These are phyloP conservation scores for Piedraia hortae DNA, from an alignment of 2,329 filamentous ascomycete genomes.

Conservation along the genomic window DNA sequence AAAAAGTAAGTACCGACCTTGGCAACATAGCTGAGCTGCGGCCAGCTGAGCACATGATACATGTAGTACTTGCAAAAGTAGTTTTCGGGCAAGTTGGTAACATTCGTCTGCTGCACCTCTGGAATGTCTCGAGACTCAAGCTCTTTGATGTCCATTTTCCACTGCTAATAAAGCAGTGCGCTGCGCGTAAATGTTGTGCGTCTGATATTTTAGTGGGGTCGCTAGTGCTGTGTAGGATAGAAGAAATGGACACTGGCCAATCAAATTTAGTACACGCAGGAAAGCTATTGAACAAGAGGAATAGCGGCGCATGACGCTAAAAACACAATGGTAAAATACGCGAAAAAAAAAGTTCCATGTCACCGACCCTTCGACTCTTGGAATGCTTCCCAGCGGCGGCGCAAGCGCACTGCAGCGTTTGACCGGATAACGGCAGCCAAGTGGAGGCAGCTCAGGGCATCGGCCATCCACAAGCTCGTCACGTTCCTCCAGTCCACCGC, in stretches of 20 bases:
- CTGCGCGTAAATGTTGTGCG: no score
- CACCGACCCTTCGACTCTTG: conserved; percentile 1
- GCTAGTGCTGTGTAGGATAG: no score
- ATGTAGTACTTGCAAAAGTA: conserved; percentile 99
- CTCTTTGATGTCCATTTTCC: conserved; percentile 89
- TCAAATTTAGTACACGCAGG: no score
- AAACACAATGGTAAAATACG: no score
- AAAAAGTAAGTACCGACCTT: conserved; percentile 33
- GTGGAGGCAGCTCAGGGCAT: not conserved
- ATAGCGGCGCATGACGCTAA: no score
- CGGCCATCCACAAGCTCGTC: no score
- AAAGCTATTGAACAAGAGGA: no score
- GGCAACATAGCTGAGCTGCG: conserved; percentile 85
- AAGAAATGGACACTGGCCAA: no score
- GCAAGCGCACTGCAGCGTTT: conserved; percentile 3
- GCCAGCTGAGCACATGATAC: conserved; percentile 96
- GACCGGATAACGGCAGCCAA: conserved; percentile 1
- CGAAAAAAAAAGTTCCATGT: no score
- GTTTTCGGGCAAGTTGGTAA: conserved; percentile 96
- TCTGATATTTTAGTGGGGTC: no score
- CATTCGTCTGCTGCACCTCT: conserved; percentile 90
- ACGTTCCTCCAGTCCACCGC: conserved; percentile 1
- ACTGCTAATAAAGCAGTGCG: no score
- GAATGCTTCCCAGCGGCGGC: conserved; percentile 2
- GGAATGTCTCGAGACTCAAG: conserved; percentile 63